Percentiles rank a stretch among this genome's conserved stretches.
Conservation (phyloP, 768 basidiomycete species). For the Lentinula sp. region DNA sequence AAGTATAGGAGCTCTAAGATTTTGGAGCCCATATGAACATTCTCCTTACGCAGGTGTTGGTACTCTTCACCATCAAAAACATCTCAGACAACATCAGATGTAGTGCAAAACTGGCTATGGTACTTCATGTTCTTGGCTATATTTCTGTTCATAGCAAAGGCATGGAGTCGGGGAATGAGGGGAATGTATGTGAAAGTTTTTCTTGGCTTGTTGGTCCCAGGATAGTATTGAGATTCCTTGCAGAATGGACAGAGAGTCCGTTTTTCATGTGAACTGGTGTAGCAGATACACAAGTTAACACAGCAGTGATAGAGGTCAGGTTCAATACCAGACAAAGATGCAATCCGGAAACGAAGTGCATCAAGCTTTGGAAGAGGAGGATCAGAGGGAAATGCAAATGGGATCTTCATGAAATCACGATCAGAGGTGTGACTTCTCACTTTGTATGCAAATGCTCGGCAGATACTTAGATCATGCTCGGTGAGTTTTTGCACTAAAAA, state of each 20-base stretch:
- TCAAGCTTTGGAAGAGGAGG: background rate
- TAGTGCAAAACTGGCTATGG: too few species aligned
- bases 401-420: background rate
- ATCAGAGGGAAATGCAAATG: background rate
- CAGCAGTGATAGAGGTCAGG: conserved; percentile 30
- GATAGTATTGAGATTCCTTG: conserved; percentile 18
- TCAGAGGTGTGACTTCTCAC: background rate
- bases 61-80: conserved; percentile 24
- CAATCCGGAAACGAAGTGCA: background rate
- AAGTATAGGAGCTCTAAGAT: conserved; percentile 18
- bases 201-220: conserved; percentile 13
- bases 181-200: conserved; percentile 30
- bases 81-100: too few species aligned
- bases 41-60: conserved; percentile 5
- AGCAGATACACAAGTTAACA: conserved; percentile 33
- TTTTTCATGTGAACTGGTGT: conserved; percentile 22
- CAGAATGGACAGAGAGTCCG: conserved; percentile 29
- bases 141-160: conserved; percentile 16
- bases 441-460: background rate
- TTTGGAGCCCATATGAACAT: conserved; percentile 16
- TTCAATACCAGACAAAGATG: conserved; percentile 21
- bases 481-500: conserved; percentile 9
- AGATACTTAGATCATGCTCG: background rate
- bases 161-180: conserved; percentile 28
- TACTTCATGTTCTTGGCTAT: conserved; percentile 21